Conservation (phyloP, 208 protist species). For the Borovskyia barvae region DNA sequence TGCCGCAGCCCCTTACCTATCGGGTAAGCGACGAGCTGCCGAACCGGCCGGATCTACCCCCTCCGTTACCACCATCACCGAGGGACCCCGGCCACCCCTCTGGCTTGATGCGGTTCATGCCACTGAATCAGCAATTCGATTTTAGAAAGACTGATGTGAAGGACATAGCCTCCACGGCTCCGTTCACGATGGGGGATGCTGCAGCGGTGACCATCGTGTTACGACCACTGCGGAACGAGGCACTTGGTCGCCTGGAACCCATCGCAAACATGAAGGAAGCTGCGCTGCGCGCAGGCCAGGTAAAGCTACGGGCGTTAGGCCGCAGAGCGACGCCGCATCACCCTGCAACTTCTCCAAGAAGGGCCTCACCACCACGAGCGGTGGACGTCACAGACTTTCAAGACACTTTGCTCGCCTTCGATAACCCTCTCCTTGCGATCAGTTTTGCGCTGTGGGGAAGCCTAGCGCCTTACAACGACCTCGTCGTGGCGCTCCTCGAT, state of each 20-base stretch:
- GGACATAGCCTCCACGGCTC: slow-evolving; percentile 28
- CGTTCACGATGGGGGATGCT: slow-evolving; percentile 31
- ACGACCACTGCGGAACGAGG: slow-evolving; percentile 18
- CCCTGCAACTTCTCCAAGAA: background rate
- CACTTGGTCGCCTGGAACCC: slow-evolving; percentile 26
- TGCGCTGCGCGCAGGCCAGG: slow-evolving; percentile 10
- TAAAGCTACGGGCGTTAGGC: background rate
- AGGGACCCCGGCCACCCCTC: no score
- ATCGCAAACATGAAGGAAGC: slow-evolving; percentile 6
- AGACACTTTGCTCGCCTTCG: slow-evolving; percentile 33
- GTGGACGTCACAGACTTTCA: slow-evolving; percentile 33
- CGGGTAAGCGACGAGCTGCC: no score
- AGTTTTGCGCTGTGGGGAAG: slow-evolving; percentile 59
- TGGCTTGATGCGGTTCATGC: slow-evolving; percentile 17
- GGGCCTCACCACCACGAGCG: background rate
- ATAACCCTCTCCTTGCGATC: slow-evolving; percentile 54
- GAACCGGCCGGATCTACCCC: slow-evolving; percentile 5
- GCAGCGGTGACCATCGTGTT: slow-evolving; percentile 21
- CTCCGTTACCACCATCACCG: background rate
- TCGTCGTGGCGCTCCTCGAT: slow-evolving; percentile 25
- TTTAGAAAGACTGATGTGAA: slow-evolving; percentile 56
- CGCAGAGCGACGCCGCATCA: background rate
- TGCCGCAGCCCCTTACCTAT: no score
- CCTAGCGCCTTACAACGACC: slow-evolving; percentile 49
- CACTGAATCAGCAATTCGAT: slow-evolving; percentile 44